These are phyloP conservation scores for Medicago arabica DNA, from an alignment of 306 rosid genomes.

Conservation along the genomic window DNA sequence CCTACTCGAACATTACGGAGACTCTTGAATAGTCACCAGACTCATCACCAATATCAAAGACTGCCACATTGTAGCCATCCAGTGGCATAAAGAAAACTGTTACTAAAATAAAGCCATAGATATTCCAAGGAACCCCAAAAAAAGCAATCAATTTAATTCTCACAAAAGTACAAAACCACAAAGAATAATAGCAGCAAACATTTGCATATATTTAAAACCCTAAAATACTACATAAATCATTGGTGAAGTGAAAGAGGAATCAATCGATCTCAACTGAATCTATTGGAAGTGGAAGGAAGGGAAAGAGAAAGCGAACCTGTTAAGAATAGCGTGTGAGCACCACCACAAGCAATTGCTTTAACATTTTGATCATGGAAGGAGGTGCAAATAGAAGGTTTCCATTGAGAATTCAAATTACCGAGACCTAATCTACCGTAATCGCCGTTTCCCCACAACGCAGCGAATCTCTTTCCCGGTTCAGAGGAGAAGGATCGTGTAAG, in stretches of 20 bases:
- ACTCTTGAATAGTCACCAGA: slow-evolving; percentile 51
- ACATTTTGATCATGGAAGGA: slow-evolving; percentile 54
- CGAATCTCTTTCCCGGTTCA: slow-evolving; percentile 60
- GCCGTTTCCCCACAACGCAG: slow-evolving; percentile 89
- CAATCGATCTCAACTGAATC: not conserved
- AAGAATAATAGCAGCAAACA: not conserved
- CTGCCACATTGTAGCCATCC: slow-evolving; percentile 28
- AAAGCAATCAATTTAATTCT: not conserved
- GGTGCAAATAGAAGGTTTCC: slow-evolving; percentile 71
- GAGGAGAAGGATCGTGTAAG: slow-evolving; percentile 48
- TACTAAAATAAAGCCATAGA: too few species aligned
- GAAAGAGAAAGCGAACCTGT: slow-evolving; percentile 54
- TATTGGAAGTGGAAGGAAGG: not conserved
- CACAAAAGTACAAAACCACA: slow-evolving; percentile 3
- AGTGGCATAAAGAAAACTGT: too few species aligned
- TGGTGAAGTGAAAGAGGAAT: not conserved
- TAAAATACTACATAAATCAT: slow-evolving; percentile 4
- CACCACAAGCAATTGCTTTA: slow-evolving; percentile 83
- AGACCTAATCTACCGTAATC: slow-evolving; percentile 89
- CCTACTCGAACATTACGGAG: slow-evolving; percentile 44
- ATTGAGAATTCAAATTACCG: slow-evolving; percentile 76
- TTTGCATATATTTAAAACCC: too few species aligned
- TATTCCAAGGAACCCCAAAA: too few species aligned
- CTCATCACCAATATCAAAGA: slow-evolving; percentile 47
- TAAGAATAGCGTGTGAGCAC: slow-evolving; percentile 94